Conservation (phyloP, 352 stramenopile genomes). For the Globisporangium takayamanum region DNA sequence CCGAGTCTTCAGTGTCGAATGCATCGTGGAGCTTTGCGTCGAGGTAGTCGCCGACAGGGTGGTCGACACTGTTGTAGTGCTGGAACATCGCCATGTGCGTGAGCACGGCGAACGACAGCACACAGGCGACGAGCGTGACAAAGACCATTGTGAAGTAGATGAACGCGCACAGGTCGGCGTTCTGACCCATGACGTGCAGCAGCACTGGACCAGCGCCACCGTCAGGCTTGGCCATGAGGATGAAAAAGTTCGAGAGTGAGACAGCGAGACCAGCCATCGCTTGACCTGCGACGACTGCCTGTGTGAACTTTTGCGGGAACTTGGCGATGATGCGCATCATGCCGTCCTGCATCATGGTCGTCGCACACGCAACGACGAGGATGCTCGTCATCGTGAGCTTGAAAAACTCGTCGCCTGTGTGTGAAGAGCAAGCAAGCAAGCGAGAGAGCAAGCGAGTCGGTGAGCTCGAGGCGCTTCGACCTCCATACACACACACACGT, state of each 20-base stretch:
- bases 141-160: slow-evolving; percentile 78
- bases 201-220: not conserved
- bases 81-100: slow-evolving; percentile 60
- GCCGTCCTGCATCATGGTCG: slow-evolving; percentile 76
- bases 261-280: slow-evolving; percentile 68
- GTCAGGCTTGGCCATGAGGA: slow-evolving; percentile 37
- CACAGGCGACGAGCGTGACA: slow-evolving; percentile 47
- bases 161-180: slow-evolving; percentile 62
- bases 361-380: slow-evolving; percentile 54
- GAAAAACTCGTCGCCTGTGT: slow-evolving; percentile 52
- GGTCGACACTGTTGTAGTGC: slow-evolving; percentile 54
- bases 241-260: slow-evolving; percentile 65
- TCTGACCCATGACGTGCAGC: slow-evolving; percentile 17
- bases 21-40: slow-evolving; percentile 8
- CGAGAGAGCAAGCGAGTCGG: not conserved
- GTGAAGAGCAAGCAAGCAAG: not conserved
- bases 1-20: slow-evolving; percentile 16
- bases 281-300: slow-evolving; percentile 72
- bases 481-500: no score
- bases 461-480: slow-evolving; percentile 3
- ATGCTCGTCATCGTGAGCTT: slow-evolving; percentile 71
- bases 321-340: slow-evolving; percentile 67
- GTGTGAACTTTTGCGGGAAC: slow-evolving; percentile 71
- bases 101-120: slow-evolving; percentile 47
- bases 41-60: slow-evolving; percentile 20